Base-by-base conservation (phyloP, 441 rosid genomes). In the Iberis amara region DNA sequence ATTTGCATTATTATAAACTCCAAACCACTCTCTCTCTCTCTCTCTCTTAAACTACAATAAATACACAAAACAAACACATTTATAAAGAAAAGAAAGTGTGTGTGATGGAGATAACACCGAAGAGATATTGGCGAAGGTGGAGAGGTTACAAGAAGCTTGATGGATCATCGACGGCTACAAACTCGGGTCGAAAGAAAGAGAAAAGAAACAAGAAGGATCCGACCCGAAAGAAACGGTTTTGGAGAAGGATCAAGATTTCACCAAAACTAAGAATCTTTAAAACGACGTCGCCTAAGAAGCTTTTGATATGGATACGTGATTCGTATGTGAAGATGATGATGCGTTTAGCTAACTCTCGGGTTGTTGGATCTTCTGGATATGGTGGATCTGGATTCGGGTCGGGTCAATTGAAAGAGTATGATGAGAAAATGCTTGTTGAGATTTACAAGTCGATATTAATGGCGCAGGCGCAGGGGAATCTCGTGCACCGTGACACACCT, bases 261-360 rank as follows among this genome's bases (percentile, higher is more conserved):
- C 77, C 83, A 0, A 79, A 73, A 72, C 68, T 88, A n/a, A 68
- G 56, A 33, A 33, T 79, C 8, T 7, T 71, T 3, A 70, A 52
- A 62, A 44, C 32, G 47, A 39, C 65, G 21, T 76, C 82, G 23
- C 87, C 92, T 4, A 83, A 76, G 76, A 85, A 69, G 70, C 57
- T 79, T 32, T 43, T 85, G 36, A 61, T 80, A 5, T 81, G 92
- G 92, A 64, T 89, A 4, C 76, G 96, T 1, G 96, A 89, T 55
- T 80, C 87, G 2, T 89, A 89, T 68, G 86, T 89, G 55, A 79
- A 70, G 35, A 81, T 85, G 96, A 89, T 89, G 92, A 47, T 89
- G 68, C 57, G 81, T 6, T 47, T 89, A 11, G 86, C 92, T 10
- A 77, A 66, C 47, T 73, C 86, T 4, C 60, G 73, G 49, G 65